Conservation (phyloP, 768 basidiomycete genomes). For the Pleurotus tuoliensis region DNA sequence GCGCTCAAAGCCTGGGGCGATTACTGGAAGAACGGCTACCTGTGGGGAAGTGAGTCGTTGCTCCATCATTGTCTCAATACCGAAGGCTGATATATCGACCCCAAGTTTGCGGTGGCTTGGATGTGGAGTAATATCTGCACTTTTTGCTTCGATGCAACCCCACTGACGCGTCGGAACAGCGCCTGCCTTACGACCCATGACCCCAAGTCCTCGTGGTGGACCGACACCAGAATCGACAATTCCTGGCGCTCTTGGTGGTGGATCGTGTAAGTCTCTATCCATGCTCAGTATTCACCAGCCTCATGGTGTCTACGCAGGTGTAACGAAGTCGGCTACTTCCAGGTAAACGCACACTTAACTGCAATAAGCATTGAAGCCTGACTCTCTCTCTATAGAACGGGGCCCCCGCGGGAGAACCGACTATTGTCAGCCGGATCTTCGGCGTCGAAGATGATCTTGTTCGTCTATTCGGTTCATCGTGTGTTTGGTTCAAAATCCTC, state of each 20-base stretch:
- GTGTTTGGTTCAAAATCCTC: neutral
- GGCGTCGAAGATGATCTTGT: constrained; percentile 54
- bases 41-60: constrained; percentile 36
- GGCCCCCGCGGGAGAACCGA: constrained; percentile 31
- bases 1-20: constrained; percentile 58
- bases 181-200: constrained; percentile 40
- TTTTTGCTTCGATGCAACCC: no score
- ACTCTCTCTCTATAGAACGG: constrained; percentile 28
- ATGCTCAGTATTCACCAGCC: no score
- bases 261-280: constrained; percentile 46
- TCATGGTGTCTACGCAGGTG: constrained; percentile 36
- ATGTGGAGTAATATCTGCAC: constrained; percentile 39
- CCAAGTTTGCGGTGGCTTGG: constrained; percentile 47
- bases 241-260: constrained; percentile 61
- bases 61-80: neutral
- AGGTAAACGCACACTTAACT: constrained; percentile 24
- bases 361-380: neutral
- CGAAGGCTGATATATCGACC: neutral
- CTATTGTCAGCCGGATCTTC: constrained; percentile 50
- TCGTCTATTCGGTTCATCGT: constrained; percentile 8
- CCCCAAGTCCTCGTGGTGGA: constrained; percentile 40
- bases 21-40: constrained; percentile 52
- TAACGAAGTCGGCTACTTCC: constrained; percentile 63
- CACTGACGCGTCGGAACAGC: constrained; percentile 17
- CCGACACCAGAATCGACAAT: constrained; percentile 53